Percentiles rank a stretch among this genome's conserved stretches.
Conservation (phyloP, 2,329 filamentous ascomycete species). For the Alternaria sp. region DNA sequence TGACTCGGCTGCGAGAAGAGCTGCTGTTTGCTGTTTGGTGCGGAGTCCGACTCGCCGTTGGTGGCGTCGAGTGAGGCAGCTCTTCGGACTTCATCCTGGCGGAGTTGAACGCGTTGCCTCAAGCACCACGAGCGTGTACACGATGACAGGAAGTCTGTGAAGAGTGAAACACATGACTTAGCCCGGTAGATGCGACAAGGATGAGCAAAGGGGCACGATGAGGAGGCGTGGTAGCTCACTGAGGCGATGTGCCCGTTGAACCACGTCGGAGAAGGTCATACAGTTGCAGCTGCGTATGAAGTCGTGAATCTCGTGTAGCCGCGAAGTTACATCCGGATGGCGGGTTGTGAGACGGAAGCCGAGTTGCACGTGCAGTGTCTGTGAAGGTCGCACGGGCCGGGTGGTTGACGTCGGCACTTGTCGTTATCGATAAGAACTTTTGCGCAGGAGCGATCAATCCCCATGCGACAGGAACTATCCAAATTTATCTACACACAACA, state of each 20-base stretch:
- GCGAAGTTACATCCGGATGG: background rate
- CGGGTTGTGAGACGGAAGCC: background rate
- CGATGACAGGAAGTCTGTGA: background rate
- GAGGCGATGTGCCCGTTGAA: background rate
- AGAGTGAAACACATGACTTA: background rate
- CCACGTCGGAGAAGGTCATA: background rate
- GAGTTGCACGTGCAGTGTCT: background rate
- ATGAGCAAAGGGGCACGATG: background rate
- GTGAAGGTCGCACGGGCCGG: background rate
- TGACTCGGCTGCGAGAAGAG: background rate
- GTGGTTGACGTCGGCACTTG: background rate
- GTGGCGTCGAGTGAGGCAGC: background rate
- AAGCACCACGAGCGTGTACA: background rate
- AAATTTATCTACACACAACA: background rate
- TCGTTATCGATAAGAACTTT: constrained; percentile 22
- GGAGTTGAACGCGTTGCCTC: background rate
- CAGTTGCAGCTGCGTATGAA: background rate
- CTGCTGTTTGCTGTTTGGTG: background rate
- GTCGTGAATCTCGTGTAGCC: background rate
- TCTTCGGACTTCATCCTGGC: background rate
- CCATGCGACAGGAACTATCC: background rate
- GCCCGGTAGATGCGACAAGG: background rate
- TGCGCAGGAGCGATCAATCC: background rate
- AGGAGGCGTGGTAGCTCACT: background rate
- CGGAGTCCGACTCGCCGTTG: background rate